These are phyloP conservation scores for Bolboschoenus planiculmis DNA, from an alignment of 176 grass and related monocot species.

Conservation along the genomic window DNA sequence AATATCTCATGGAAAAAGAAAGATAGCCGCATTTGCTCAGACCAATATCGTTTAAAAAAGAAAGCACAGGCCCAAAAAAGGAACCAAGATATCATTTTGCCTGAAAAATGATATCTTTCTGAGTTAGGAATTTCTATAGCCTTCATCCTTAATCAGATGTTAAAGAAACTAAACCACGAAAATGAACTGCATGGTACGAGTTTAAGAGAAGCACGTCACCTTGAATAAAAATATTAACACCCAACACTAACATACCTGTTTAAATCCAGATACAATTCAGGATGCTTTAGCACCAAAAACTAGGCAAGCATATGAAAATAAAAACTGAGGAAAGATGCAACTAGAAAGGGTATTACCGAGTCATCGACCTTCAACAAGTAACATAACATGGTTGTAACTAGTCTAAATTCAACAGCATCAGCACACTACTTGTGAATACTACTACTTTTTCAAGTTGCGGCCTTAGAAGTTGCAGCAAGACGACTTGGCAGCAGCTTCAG, in stretches of 20 bases:
- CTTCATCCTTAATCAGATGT: background rate
- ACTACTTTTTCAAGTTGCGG: slow-evolving; percentile 6
- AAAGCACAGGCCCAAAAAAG: background rate
- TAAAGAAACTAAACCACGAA: background rate
- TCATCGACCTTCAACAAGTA: slow-evolving; percentile 6
- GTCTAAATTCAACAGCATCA: background rate
- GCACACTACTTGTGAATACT: slow-evolving; percentile 9
- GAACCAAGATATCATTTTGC: background rate
- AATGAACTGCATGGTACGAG: background rate
- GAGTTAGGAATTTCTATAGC: background rate
- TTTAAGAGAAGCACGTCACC: background rate
- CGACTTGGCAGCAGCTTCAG: slow-evolving; percentile 35
- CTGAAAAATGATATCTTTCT: background rate
- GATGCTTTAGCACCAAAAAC: slow-evolving; percentile 6
- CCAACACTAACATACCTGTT: background rate
- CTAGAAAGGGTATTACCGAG: background rate
- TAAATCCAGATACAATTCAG: slow-evolving; percentile 7
- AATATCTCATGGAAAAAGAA: too few relatives aligned
- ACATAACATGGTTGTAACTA: slow-evolving; percentile 6
- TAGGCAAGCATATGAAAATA: slow-evolving; percentile 3
- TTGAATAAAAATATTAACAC: slow-evolving; percentile 13
- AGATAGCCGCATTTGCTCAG: background rate
- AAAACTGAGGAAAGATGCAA: background rate
- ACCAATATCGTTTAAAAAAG: background rate
- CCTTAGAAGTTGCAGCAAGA: slow-evolving; percentile 68